Evolutionary conservation across 106 monocot species (phyloP).

Genomic region (Platanthera guangdongensis): DNA sequence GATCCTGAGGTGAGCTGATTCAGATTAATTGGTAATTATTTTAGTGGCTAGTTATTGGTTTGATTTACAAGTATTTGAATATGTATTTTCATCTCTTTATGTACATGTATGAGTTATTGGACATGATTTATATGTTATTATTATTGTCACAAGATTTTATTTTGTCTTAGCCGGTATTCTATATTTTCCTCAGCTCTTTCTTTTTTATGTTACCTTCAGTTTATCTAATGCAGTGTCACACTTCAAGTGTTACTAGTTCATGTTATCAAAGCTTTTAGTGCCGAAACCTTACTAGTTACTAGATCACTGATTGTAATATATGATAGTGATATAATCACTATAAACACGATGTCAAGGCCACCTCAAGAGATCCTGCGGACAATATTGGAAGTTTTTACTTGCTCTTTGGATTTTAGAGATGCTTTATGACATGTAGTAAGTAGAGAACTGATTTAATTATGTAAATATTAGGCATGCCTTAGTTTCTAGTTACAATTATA

Average conservation of each 20-base stretch:
- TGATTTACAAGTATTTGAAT: neutral
- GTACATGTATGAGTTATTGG: neutral
- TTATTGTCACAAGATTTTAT: neutral
- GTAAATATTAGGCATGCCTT: neutral
- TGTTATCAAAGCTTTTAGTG: neutral
- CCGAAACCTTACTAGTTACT: neutral
- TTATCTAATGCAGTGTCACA: neutral
- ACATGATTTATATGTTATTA: neutral
- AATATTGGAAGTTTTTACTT: neutral
- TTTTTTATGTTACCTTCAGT: neutral
- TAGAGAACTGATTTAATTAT: neutral
- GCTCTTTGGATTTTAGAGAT: neutral
- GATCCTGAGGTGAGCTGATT: constrained; percentile 61
- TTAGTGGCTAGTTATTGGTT: neutral
- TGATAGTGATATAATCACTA: neutral
- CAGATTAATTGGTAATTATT: neutral
- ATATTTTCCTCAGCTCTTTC: neutral
- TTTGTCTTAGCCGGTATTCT: neutral
- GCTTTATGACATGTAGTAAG: neutral
- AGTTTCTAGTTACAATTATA: neutral
- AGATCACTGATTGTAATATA: too few relatives aligned
- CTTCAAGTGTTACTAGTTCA: too few relatives aligned
- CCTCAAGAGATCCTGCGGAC: neutral
- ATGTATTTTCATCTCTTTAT: neutral
- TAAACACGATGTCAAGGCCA: neutral